Evolutionary conservation across 1,139 yeast species (phyloP), one percentile per base, ranked within the genome.

Genomic region (Yamadazyma oceani): DNA sequence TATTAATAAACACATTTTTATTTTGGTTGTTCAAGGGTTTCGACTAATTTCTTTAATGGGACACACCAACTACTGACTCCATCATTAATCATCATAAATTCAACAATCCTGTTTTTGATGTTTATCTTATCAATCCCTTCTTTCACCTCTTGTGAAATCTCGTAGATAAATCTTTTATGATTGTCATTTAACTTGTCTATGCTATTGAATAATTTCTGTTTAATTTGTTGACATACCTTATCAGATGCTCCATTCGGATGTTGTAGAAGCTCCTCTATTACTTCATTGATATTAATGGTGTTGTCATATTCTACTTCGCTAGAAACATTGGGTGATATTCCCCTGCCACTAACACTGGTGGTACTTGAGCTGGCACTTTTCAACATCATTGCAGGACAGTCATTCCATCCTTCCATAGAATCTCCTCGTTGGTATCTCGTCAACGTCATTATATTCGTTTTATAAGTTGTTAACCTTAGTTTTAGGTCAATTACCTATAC

Each of bases 61-160:
- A 72, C 60, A 38, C 80, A 73, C 85, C 86, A 80, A 12, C 57
- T 44, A 35, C 80, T 69, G 3, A 74, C 74, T 2, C 81, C 81
- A 39, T 66, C 75, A 44, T 75, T 70, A 4, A 55, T 49, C 59
- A 78, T 60, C 73, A 77, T 75, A 52, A 73, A 78, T 35, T 64
- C 61, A 55, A 74, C 46, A 45, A 69, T 45, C 31, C 57, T 50
- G 43, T 53, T 40, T 57, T 63, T 46, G 52, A 55, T 31, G 5
- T 31, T 38, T 2, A 26, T 22, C 5, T 19, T 30, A 16, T 39
- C 41, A 6, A 27, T 29, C 4, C 44, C 44, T 3, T 26, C 16
- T 11, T 36, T 31, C 13, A 45, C 11, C 25, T 45, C 44, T 5
- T 39, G 24, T 9, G 46, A 37, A 11, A 57, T 39, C 2, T 40